Conservation (phyloP, 139 green algal species). For the Chlamydomonas schloesseri region DNA sequence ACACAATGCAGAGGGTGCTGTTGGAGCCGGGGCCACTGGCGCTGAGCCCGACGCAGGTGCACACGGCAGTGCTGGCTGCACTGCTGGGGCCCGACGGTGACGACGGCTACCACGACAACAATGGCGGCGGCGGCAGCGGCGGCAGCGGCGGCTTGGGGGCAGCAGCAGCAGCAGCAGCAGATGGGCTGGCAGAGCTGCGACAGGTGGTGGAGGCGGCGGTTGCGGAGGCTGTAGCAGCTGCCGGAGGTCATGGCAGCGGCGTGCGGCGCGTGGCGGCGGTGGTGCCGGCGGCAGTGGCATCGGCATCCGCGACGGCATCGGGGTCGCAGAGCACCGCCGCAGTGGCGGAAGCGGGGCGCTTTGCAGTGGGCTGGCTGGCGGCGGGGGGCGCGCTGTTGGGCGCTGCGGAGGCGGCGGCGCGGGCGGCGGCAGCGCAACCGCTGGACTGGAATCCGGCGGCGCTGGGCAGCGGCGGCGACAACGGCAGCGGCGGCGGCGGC, state of each 20-base stretch:
- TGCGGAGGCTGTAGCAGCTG: not conserved
- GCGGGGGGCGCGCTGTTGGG: not conserved
- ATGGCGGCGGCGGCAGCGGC: not conserved
- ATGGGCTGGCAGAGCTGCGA: not conserved
- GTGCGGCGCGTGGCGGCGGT: not conserved
- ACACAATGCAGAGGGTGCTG: not conserved
- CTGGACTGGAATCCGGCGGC: not conserved
- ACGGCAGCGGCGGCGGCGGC: no score
- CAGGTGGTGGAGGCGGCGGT: not conserved
- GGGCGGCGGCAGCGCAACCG: not conserved
- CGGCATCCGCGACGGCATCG: no score
- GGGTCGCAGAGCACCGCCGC: no score
- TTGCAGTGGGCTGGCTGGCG: not conserved
- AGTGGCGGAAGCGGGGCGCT: not conserved
- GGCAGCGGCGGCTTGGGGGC: not conserved
- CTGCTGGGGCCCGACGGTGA: not conserved
- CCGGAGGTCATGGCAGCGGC: not conserved
- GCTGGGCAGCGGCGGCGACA: not conserved
- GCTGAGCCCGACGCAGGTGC: constrained; percentile 2
- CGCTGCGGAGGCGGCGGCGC: not conserved
- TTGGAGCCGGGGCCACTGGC: constrained; percentile 17
- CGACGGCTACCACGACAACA: not conserved
- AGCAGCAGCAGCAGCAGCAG: not conserved
- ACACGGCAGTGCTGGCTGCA: not conserved
- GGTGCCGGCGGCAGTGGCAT: not conserved